phyloP scores from a whole-genome alignment of 345 rosid genomes.

The Pistacia integerrima region DNA sequence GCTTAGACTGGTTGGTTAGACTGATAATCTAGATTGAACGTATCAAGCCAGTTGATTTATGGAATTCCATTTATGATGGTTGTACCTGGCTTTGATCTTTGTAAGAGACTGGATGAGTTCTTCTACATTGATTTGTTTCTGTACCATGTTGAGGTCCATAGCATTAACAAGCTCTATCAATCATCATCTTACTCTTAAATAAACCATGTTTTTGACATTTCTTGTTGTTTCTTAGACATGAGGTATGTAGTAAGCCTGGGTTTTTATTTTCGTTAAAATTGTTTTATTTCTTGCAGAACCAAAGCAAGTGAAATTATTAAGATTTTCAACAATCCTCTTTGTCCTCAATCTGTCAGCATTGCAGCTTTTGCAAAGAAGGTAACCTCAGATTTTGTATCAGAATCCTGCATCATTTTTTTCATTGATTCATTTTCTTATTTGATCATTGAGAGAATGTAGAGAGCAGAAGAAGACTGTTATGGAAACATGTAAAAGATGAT shows the following conservation, averaged over 20 bases:
- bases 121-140: too few relatives aligned
- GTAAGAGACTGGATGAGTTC: too few relatives aligned
- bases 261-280: constrained; percentile 7
- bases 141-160: too few relatives aligned
- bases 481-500: too few relatives aligned
- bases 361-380: constrained; percentile 86
- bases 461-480: too few relatives aligned
- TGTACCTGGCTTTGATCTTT: too few relatives aligned
- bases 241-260: background rate
- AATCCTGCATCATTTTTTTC: constrained; percentile 13
- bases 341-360: constrained; percentile 73
- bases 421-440: background rate
- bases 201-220: background rate
- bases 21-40: too few relatives aligned
- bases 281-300: constrained; percentile 49
- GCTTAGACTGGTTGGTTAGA: too few relatives aligned
- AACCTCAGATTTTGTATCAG: constrained; percentile 23
- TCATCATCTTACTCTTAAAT: too few relatives aligned
- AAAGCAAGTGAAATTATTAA: constrained; percentile 71
- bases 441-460: constrained; percentile 12
- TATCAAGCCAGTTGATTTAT: too few relatives aligned
- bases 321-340: constrained; percentile 65
- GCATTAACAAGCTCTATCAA: too few relatives aligned
- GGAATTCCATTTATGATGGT: too few relatives aligned
- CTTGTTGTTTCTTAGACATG: constrained; percentile 5